phyloP scores from a whole-genome alignment of 768 basidiomycete species.

The Trametes sanguinea region DNA sequence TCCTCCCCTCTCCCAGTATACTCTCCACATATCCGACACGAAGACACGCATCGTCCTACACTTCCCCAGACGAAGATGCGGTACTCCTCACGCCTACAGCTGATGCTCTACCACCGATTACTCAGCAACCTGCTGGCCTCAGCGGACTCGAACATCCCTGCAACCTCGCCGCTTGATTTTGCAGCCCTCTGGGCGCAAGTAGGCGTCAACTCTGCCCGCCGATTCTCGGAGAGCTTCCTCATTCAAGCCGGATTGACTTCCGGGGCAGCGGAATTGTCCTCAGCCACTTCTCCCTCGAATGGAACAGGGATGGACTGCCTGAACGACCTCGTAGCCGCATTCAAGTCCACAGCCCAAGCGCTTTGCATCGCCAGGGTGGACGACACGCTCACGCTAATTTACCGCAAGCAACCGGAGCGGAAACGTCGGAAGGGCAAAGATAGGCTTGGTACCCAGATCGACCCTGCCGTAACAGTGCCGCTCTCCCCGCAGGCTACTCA shows the following conservation, averaged over 20 bases:
- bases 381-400: constrained; percentile 48
- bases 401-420: constrained; percentile 39
- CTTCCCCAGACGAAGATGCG: constrained; percentile 65
- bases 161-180: constrained; percentile 47
- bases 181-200: constrained; percentile 51
- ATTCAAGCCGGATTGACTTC: constrained; percentile 26
- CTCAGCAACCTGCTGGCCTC: constrained; percentile 51
- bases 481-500: constrained; percentile 35
- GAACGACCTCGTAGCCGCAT: constrained; percentile 35
- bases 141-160: constrained; percentile 13
- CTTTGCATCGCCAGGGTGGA: constrained; percentile 39
- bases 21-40: constrained; percentile 59
- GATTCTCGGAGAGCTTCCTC: constrained; percentile 56
- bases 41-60: constrained; percentile 60
- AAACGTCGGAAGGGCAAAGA: not conserved
- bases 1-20: constrained; percentile 17
- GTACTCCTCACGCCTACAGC: constrained; percentile 61
- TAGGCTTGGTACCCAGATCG: not conserved
- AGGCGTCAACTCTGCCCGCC: constrained; percentile 41
- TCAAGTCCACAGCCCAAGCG: constrained; percentile 30
- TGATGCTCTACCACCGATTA: constrained; percentile 77
- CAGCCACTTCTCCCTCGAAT: no score
- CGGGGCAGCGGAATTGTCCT: not conserved
- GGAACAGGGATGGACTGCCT: constrained; percentile 28
- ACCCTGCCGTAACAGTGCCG: no score